Conservation (phyloP, 2,329 filamentous ascomycete genomes). For the Drechslerella coelobrocha region DNA sequence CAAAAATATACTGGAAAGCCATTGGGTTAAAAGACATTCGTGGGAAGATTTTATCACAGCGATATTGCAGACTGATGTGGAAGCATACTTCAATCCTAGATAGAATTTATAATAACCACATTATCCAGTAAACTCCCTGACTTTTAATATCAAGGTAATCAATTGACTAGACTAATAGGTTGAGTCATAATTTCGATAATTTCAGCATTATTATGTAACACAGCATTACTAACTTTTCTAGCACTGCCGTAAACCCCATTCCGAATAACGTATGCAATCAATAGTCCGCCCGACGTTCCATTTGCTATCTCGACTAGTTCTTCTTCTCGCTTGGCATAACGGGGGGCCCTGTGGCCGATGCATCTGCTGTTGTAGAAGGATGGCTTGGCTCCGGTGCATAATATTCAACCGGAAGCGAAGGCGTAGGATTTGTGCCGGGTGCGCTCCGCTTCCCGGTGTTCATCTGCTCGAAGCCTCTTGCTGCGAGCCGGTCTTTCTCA, state of each 20-base stretch:
- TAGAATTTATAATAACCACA: conserved; percentile 1
- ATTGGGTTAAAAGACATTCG: conserved; percentile 22
- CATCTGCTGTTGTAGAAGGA: neutral
- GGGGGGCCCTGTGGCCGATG: too few relatives aligned
- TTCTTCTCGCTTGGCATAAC: too few relatives aligned
- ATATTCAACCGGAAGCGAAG: conserved; percentile 13
- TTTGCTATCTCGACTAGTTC: too few relatives aligned
- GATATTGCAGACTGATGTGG: conserved; percentile 12
- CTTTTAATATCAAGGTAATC: conserved; percentile 10
- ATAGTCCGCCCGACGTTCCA: too few relatives aligned
- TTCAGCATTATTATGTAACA: too few relatives aligned
- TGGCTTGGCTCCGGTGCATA: neutral
- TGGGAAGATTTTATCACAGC: conserved; percentile 36
- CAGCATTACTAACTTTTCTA: neutral
- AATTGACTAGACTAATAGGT: too few relatives aligned
- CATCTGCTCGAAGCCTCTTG: conserved; percentile 26
- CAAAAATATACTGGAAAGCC: conserved; percentile 4
- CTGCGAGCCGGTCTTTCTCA: conserved; percentile 34
- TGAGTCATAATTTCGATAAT: too few relatives aligned
- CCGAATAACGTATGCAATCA: neutral
- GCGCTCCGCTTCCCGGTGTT: conserved; percentile 17
- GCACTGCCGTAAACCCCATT: neutral
- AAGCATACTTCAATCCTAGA: conserved; percentile 21
- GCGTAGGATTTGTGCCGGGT: neutral
- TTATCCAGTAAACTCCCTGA: neutral